These are phyloP conservation scores for Hyphopichia fennica DNA, from an alignment of 1,139 yeast species.

Conservation along the genomic window DNA sequence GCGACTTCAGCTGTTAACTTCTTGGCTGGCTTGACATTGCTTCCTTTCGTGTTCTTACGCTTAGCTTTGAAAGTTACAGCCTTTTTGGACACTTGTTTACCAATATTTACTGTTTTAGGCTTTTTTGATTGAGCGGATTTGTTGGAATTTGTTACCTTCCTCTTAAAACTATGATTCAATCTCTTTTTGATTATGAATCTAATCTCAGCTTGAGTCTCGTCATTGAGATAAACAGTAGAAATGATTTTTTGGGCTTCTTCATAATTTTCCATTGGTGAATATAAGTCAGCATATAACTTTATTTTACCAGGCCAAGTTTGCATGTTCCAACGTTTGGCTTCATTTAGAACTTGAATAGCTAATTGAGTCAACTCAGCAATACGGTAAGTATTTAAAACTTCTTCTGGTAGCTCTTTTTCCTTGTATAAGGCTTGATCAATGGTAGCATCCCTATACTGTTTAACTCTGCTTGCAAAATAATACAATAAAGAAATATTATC, in stretches of 20 bases:
- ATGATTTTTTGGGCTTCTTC: conserved; percentile 47
- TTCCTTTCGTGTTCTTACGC: conserved; percentile 1
- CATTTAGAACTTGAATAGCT: conserved; percentile 59
- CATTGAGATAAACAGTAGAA: conserved; percentile 52
- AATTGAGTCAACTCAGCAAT: conserved; percentile 76
- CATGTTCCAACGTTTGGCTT: conserved; percentile 63
- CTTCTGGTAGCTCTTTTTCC: conserved; percentile 20
- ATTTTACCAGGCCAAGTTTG: conserved; percentile 82
- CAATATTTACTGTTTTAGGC: conserved; percentile 2
- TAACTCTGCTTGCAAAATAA: conserved; percentile 76
- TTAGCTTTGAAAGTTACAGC: conserved; percentile 3
- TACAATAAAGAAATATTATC: conserved; percentile 73
- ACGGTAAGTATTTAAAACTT: conserved; percentile 51
- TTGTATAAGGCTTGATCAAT: conserved; percentile 38
- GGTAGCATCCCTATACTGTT: conserved; percentile 69
- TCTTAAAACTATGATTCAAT: conserved; percentile 14
- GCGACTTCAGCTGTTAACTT: conserved; percentile 41
- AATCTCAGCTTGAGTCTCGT: conserved; percentile 32
- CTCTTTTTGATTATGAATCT: conserved; percentile 24
- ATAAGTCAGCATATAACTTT: conserved; percentile 65
- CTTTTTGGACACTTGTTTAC: conserved; percentile 2
- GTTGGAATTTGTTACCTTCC: conserved; percentile 6
- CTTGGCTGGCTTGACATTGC: conserved; percentile 1
- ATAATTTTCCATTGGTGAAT: conserved; percentile 51
- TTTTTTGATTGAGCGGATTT: not conserved